Percentiles rank a stretch among this genome's conserved stretches.
Conservation (phyloP, 148 eudicot genomes). For the Polygonum maritimum region DNA sequence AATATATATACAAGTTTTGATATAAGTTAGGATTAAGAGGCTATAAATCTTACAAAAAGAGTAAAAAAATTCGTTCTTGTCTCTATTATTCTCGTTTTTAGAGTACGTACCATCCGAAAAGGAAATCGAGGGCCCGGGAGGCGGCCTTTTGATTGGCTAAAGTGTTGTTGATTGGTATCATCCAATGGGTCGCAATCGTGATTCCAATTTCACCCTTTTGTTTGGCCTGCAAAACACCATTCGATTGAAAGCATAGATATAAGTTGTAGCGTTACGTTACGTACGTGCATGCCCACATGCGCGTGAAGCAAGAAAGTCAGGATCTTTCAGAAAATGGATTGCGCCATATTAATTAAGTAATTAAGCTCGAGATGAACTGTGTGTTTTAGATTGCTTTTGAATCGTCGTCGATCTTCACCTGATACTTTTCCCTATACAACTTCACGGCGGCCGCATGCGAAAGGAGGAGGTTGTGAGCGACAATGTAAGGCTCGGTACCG, state of each 20-base stretch:
- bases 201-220: conserved; percentile 10
- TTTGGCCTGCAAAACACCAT: not conserved
- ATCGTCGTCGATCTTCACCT: not conserved
- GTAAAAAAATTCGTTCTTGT: no score
- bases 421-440: not conserved
- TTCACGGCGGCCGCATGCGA: conserved; percentile 1
- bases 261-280: not conserved
- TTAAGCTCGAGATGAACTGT: no score
- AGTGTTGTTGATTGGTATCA: conserved; percentile 3
- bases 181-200: conserved; percentile 8
- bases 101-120: conserved; percentile 7
- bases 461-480: conserved; percentile 11
- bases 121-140: conserved; percentile 1
- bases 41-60: no score
- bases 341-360: no score
- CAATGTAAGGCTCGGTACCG: conserved; percentile 9
- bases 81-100: no score
- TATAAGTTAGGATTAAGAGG: no score
- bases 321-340: no score
- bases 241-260: not conserved
- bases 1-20: no score
- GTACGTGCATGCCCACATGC: no score
- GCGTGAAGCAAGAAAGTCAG: no score
- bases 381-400: not conserved
- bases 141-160: conserved; percentile 7